Evolutionary conservation across 1,284 basidiomycete genomes (phyloP), one percentile per base, ranked within the genome.

Genomic region (Ceratobasidium sp.): DNA sequence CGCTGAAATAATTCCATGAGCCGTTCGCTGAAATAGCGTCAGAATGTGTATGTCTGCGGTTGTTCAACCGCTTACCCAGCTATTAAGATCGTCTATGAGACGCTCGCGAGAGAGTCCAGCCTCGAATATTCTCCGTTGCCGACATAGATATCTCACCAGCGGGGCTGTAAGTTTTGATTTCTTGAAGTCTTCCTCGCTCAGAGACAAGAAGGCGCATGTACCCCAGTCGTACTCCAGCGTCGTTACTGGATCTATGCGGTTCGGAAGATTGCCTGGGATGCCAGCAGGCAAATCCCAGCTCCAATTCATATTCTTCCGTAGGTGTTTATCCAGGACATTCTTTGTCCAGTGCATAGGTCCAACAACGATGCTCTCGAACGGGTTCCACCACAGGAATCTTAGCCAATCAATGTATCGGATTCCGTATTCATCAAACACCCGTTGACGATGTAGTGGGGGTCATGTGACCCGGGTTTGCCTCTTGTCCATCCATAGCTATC

Each of bases 351-450:
- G 85, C 84, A 87, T 86, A 1, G 79, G 60, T 79, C 86, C 84
- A 23, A 85, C 80, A 5, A 86, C 84, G 7, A 84, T 79, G 79
- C 82, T 82, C 20, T 67, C 62, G 0, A 82, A 80, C 1, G 84
- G 86, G 79, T 87, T 82, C 84, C 84, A 87, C 77, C 87, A 88
- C 0, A 81, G 80, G 1, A 87, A 82, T 7, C 79, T 59, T 77
- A 84, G 83, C 1, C 88, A 81, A 65, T 83, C 81, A 1, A 84
- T 84, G 84, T 84, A 87, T 0, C 83, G 81, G 1, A 87, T 23
- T 5, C 38, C 62, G 14, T 41, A 27, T 44, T 16, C 33, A 5
- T 41, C 20, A 18, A n/a, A 65, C 33, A 65, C 14, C 33, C 14
- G 23, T 35, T 48, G 23, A 27, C 30, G 62, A 5, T 65, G n/a